A percentile compares a stretch with the other conserved stretches of the same genome.
Evolutionary conservation across 805 yeast genomes (phyloP).

Genomic region (Pichia californica): DNA sequence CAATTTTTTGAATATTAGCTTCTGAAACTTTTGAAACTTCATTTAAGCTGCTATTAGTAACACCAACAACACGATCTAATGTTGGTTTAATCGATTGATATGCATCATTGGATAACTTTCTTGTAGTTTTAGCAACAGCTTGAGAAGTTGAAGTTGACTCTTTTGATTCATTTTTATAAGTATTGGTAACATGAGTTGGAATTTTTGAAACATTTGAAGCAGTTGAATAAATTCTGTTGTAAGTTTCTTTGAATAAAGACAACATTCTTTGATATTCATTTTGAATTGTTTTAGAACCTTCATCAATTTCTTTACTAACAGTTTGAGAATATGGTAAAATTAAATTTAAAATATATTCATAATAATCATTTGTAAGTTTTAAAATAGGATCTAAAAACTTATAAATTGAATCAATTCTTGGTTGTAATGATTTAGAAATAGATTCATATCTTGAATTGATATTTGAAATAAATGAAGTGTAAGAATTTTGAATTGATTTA

Average conservation of each 20-base stretch:
- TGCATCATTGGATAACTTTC: slow-evolving; percentile 32
- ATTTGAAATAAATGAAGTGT: background rate
- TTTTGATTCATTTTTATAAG: slow-evolving; percentile 26
- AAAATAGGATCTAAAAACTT: slow-evolving; percentile 22
- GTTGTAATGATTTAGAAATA: background rate
- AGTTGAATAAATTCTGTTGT: slow-evolving; percentile 23
- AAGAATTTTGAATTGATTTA: slow-evolving; percentile 4
- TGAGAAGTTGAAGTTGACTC: slow-evolving; percentile 25
- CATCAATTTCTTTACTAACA: slow-evolving; percentile 9
- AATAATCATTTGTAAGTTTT: slow-evolving; percentile 25
- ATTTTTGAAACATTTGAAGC: slow-evolving; percentile 23
- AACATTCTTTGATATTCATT: slow-evolving; percentile 26
- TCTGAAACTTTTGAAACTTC: background rate
- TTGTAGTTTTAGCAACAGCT: slow-evolving; percentile 33
- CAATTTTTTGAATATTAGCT: background rate
- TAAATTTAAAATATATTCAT: slow-evolving; percentile 23
- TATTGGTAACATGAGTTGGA: slow-evolving; percentile 28
- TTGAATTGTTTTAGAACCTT: slow-evolving; percentile 5
- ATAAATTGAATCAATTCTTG: background rate
- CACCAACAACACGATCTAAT: slow-evolving; percentile 22
- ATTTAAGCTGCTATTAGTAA: background rate
- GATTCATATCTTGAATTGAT: background rate
- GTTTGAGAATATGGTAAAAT: slow-evolving; percentile 20
- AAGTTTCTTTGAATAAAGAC: slow-evolving; percentile 22
- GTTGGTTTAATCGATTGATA: slow-evolving; percentile 28